Conservation (phyloP, 352 stramenopile species). For the Phytophthora agathidicida region DNA sequence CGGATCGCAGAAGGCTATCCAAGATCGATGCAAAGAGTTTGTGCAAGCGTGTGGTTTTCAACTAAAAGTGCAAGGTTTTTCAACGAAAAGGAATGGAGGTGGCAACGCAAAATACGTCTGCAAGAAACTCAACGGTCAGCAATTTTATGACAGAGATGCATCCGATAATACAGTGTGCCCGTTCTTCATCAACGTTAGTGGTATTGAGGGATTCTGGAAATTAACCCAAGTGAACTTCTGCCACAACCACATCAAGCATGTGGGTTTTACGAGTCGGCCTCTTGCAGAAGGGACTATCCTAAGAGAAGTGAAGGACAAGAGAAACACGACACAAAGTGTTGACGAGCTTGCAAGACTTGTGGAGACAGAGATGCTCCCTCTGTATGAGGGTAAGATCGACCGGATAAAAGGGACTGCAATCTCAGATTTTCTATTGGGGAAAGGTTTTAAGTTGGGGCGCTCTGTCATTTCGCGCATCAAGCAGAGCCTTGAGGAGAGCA, state of each 20-base stretch:
- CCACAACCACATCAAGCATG: slow-evolving; percentile 21
- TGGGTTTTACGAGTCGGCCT: slow-evolving; percentile 1
- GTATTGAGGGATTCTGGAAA: slow-evolving; percentile 11
- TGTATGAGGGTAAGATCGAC: not conserved
- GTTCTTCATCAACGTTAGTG: not conserved
- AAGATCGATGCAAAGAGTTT: slow-evolving; percentile 4
- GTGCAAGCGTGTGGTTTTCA: not conserved
- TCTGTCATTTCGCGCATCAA: slow-evolving; percentile 5
- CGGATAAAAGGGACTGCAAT: slow-evolving; percentile 1
- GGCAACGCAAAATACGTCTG: slow-evolving; percentile 30
- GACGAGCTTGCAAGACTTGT: not conserved
- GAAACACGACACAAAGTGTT: slow-evolving; percentile 5
- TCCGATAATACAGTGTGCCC: not conserved
- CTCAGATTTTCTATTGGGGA: not conserved
- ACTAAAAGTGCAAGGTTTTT: not conserved
- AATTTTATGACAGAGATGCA: slow-evolving; percentile 7
- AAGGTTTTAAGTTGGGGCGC: not conserved
- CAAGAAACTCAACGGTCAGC: slow-evolving; percentile 21
- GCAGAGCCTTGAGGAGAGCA: not conserved
- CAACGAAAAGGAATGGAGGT: not conserved
- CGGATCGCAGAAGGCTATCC: not conserved
- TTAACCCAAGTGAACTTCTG: slow-evolving; percentile 5
- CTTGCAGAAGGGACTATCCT: not conserved
- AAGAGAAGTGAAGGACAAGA: not conserved
- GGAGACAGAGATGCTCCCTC: slow-evolving; percentile 1